Base-by-base conservation (phyloP, 805 yeast genomes). In the Yamadazyma takamatsuzukensis region DNA sequence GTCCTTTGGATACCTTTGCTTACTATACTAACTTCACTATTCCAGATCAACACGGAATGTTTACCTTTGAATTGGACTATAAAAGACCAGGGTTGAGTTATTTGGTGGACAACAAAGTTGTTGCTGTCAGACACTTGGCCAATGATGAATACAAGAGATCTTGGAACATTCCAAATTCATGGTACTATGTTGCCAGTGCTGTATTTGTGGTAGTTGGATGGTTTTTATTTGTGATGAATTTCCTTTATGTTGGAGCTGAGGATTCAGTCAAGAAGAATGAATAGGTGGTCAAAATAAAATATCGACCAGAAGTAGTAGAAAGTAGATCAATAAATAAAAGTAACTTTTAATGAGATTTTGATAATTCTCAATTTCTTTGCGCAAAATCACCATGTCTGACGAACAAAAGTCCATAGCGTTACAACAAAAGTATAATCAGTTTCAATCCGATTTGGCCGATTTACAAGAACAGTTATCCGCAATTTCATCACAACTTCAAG, bases 31-130 rank as follows among this genome's bases (percentile, higher is more conserved):
- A 65, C 32, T 87, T 93, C 59, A 72, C 71, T 29, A 61, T 87
- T 23, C 99, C 99, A 15, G 97, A 90, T 58, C 96, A 88, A 51
- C 96, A 93, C 59, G 99, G 99, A 36, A 83, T 93, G 74, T 93
- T 88, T 64, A 84, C 96, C 2, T 88, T 85, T 56, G 71, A 72
- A 40, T 70, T 83, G 28, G 82, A 83, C 48, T 89, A 89, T 66
- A 74, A 74, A 55, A 78, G 95, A 53, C 67, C 75, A 10, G 97
- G 97, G 5, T 69, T 71, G 47, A 69, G 84, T 15, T 88, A 69
- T 57, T 54, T 90, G 33, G 68, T 68, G 17, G 85, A 81, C 47
- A 70, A 74, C 40, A 71, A 72, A 34, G 78, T 83, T 13, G 86
- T 87, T 33, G 79, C 97, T 2, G 80, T 93, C 29, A 79, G 97